Evolutionary conservation across 805 yeast species (phyloP), one percentile per base, ranked within the genome.

Genomic region (Ascoidea asiatica): DNA sequence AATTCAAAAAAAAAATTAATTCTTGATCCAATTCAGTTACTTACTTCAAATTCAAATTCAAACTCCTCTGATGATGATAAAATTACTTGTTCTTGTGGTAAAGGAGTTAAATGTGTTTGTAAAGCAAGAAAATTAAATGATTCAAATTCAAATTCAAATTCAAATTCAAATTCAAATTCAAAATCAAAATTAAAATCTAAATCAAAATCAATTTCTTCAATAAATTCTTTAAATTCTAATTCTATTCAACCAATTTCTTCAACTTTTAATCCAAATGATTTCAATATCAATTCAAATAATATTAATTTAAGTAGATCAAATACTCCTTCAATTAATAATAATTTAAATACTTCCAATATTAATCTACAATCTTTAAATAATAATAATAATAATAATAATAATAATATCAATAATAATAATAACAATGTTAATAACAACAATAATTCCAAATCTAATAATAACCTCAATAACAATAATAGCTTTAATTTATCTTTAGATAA

Each of bases 1-100:
- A n/a, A n/a, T n/a, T n/a, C n/a, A n/a, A n/a, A n/a, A n/a, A n/a
- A 67, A 70, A 63, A 75, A 46, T 60, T 69, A 59, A 51, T 65
- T 42, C 64, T 63, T 48, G 60, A 47, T 50, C 42, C 8, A 37
- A 43, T 33, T 41, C 40, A 23, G 13, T n/a, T 19, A 44, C 40
- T 17, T 37, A 2, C 11, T 15, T 15, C 8, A 18, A 17, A 8
- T 17, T n/a, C 17, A 13, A 15, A 13, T n/a, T 37, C 15, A 29
- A 29, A 11, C 35, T 29, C 15, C 35, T 29, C 35, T 29, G 15
- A 29, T 29, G 35, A 15, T 11, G 8, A 11, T 15, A 15, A 15
- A n/a, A n/a, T n/a, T n/a, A n/a, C 8, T 29, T 29, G 35, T 15
- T 29, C 35, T 15, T 29, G 35, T 29, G 35, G 35, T 15, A 29